Percentiles rank a stretch among this genome's conserved stretches.
Conservation (phyloP, 176 grass and related monocot species). For the Carex kokanica region DNA sequence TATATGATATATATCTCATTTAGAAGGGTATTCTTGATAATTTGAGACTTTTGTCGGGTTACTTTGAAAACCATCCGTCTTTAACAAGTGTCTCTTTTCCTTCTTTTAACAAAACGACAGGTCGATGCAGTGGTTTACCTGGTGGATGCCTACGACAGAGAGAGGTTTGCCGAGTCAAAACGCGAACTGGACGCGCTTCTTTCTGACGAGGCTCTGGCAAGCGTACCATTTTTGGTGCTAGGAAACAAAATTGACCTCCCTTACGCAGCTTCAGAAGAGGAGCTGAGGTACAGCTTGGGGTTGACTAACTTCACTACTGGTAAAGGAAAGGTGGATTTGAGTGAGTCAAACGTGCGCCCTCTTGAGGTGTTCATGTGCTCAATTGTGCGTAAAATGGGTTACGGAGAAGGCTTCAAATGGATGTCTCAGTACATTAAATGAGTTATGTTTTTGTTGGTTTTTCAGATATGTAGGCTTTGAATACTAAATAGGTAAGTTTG, state of each 20-base stretch:
- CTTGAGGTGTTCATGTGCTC: conserved; percentile 93
- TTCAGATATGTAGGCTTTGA: background rate
- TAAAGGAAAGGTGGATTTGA: conserved; percentile 66
- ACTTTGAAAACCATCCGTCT: background rate
- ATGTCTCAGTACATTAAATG: conserved; percentile 83
- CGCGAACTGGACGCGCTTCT: conserved; percentile 70
- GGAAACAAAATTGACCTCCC: conserved; percentile 90
- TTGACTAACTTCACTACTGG: conserved; percentile 76
- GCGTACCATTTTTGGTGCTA: conserved; percentile 64
- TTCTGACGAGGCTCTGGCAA: conserved; percentile 52
- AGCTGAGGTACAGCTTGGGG: conserved; percentile 63
- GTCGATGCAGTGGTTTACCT: conserved; percentile 89
- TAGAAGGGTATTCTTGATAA: too few relatives aligned
- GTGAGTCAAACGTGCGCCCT: conserved; percentile 57
- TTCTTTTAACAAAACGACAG: conserved; percentile 27
- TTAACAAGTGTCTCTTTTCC: background rate
- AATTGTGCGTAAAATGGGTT: conserved; percentile 84
- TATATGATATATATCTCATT: too few relatives aligned
- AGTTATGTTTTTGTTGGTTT: background rate
- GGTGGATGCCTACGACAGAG: conserved; percentile 65
- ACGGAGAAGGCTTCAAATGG: conserved; percentile 82
- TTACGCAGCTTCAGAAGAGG: conserved; percentile 58
- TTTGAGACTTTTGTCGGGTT: background rate
- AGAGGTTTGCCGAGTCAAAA: conserved; percentile 79
- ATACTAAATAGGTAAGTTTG: background rate